phyloP scores from a whole-genome alignment of 2,329 filamentous ascomycete species.

The Arthrinium puccinioides region DNA sequence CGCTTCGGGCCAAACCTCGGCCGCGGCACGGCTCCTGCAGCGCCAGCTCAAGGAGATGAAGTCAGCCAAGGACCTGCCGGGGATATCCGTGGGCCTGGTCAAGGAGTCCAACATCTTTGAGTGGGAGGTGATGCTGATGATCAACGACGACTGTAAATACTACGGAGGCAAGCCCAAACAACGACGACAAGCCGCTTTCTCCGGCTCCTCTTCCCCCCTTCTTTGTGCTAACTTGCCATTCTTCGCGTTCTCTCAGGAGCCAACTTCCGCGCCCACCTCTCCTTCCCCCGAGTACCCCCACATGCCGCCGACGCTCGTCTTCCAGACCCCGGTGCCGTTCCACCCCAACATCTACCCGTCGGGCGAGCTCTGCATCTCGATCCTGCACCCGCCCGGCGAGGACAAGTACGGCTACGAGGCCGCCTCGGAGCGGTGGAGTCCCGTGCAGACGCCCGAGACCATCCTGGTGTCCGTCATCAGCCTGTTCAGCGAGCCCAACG shows the following conservation, averaged over 20 bases:
- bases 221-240: not conserved
- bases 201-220: not conserved
- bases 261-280: conserved; percentile 80
- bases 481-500: conserved; percentile 86
- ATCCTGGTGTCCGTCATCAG: conserved; percentile 90
- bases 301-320: conserved; percentile 81
- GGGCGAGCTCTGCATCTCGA: conserved; percentile 92
- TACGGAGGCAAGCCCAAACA: conserved; percentile 85
- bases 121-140: conserved; percentile 99
- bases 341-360: conserved; percentile 90
- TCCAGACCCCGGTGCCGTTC: conserved; percentile 75
- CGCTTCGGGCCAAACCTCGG: conserved; percentile 23
- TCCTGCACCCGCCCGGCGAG: conserved; percentile 90
- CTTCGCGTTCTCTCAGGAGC: conserved; percentile 52
- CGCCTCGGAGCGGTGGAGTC: conserved; percentile 85
- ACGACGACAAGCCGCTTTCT: too few species aligned
- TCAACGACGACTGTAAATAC: conserved; percentile 86
- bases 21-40: conserved; percentile 66
- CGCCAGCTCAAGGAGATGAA: conserved; percentile 95
- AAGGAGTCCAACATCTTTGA: conserved; percentile 85
- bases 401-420: conserved; percentile 92
- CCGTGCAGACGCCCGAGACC: conserved; percentile 90
- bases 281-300: conserved; percentile 87
- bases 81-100: conserved; percentile 86
- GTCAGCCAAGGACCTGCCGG: conserved; percentile 80